These are phyloP conservation scores for Schizophyllum commune DNA, from an alignment of 1,284 basidiomycete genomes.

Conservation along the genomic window DNA sequence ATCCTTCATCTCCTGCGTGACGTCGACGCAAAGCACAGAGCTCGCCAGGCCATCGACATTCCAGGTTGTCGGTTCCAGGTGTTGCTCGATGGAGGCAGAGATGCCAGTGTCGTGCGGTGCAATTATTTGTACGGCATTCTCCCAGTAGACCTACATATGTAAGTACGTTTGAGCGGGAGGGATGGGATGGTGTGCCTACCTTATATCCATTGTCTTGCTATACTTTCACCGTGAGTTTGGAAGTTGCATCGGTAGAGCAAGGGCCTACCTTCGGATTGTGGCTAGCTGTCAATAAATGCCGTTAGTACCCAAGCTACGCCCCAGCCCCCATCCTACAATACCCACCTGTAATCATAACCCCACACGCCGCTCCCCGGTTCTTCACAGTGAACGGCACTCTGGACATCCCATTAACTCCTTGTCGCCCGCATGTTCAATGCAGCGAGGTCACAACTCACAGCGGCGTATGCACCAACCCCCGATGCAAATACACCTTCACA, in stretches of 20 bases:
- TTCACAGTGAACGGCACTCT: slow-evolving; percentile 77
- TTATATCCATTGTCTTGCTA: slow-evolving; percentile 86
- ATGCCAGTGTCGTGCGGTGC: slow-evolving; percentile 75
- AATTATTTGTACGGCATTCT: slow-evolving; percentile 80
- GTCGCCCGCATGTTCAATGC: not conserved
- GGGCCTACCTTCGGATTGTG: slow-evolving; percentile 72
- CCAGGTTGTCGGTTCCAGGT: slow-evolving; percentile 52
- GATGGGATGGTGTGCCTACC: slow-evolving; percentile 26
- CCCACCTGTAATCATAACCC: slow-evolving; percentile 81
- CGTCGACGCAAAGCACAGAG: slow-evolving; percentile 43
- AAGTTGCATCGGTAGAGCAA: not conserved
- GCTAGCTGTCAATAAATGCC: slow-evolving; percentile 42
- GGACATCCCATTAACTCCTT: not conserved
- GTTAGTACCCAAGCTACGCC: not conserved
- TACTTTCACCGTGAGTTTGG: not conserved
- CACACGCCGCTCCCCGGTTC: slow-evolving; percentile 51
- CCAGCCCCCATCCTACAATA: not conserved
- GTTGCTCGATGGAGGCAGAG: slow-evolving; percentile 50
- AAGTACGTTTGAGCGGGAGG: not conserved
- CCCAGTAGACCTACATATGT: slow-evolving; percentile 66
- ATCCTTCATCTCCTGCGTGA: slow-evolving; percentile 49
- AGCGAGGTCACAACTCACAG: slow-evolving; percentile 39
- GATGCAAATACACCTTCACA: slow-evolving; percentile 64
- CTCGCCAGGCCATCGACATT: slow-evolving; percentile 25
- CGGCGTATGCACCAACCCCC: slow-evolving; percentile 72